Evolutionary conservation across 352 stramenopile genomes (phyloP).

Genomic region (Hyphochytrium catenoides): DNA sequence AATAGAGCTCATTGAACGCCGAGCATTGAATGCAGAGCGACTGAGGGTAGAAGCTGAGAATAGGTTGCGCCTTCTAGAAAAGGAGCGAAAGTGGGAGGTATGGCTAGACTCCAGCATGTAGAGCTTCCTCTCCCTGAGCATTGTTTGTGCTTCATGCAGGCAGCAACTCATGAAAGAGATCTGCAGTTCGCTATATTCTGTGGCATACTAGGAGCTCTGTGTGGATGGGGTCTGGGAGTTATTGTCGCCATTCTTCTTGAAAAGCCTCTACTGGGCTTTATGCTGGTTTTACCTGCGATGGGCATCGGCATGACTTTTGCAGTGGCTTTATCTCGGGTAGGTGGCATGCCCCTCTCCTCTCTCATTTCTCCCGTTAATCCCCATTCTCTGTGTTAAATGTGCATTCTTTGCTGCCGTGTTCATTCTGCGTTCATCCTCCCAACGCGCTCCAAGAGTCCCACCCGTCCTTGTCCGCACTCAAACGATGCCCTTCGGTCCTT

Average conservation of each 20-base stretch:
- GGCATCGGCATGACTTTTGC: constrained; percentile 17
- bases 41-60: constrained; percentile 32
- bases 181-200: constrained; percentile 26
- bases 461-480: too few species aligned
- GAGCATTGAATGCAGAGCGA: constrained; percentile 34
- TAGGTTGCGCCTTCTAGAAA: constrained; percentile 17
- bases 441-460: too few species aligned
- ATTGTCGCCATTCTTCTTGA: constrained; percentile 20
- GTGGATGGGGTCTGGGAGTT: constrained; percentile 22
- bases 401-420: too few species aligned
- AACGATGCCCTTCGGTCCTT: too few species aligned
- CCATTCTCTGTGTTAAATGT: too few species aligned
- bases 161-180: too few species aligned
- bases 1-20: constrained; percentile 22
- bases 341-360: too few species aligned
- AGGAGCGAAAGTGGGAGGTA: constrained; percentile 24
- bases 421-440: too few species aligned
- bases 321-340: constrained; percentile 26
- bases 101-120: constrained; percentile 18
- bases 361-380: too few species aligned
- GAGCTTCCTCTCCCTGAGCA: too few species aligned
- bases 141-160: too few species aligned
- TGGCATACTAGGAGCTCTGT: constrained; percentile 19
- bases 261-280: constrained; percentile 29
- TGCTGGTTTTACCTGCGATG: constrained; percentile 35